Conservation (phyloP, 495 filamentous ascomycete genomes). For the Rostrohypoxylon terebratum region DNA sequence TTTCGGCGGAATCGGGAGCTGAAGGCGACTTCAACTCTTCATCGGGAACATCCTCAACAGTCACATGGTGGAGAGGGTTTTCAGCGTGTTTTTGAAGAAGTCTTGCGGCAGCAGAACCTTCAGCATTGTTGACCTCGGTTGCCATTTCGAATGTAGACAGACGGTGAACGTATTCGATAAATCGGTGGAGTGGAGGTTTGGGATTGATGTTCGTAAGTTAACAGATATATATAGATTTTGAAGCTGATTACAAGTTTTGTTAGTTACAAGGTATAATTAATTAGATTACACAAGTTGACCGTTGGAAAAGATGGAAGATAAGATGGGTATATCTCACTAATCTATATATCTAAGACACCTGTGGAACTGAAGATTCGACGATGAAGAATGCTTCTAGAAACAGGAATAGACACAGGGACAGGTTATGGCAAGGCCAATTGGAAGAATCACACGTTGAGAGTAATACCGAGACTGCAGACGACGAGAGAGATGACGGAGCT, state of each 20-base stretch:
- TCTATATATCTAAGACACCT: constrained; percentile 29
- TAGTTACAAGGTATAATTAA: constrained; percentile 14
- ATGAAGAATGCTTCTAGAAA: constrained; percentile 30
- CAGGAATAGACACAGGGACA: constrained; percentile 5
- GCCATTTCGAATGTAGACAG: constrained; percentile 45
- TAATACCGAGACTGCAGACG: constrained; percentile 48
- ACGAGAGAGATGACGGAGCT: constrained; percentile 37
- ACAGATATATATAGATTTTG: constrained; percentile 32
- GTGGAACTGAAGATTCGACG: constrained; percentile 31
- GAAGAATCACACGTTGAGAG: constrained; percentile 49
- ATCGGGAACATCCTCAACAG: constrained; percentile 82
- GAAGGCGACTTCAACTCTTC: constrained; percentile 72
- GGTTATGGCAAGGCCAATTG: constrained; percentile 20
- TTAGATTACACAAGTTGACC: neutral
- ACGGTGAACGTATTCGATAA: constrained; percentile 21
- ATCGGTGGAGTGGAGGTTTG: neutral
- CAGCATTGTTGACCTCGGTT: constrained; percentile 51
- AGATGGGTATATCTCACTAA: constrained; percentile 31
- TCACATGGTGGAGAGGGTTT: constrained; percentile 72
- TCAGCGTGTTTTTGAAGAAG: constrained; percentile 82
- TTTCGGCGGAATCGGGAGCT: constrained; percentile 51
- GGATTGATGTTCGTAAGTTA: constrained; percentile 17
- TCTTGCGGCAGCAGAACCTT: constrained; percentile 74
- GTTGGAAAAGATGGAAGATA: constrained; percentile 4
- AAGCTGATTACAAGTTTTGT: neutral